These are phyloP conservation scores for Westerdykella sp. DNA, from an alignment of 2,329 filamentous ascomycete genomes.

Conservation along the genomic window DNA sequence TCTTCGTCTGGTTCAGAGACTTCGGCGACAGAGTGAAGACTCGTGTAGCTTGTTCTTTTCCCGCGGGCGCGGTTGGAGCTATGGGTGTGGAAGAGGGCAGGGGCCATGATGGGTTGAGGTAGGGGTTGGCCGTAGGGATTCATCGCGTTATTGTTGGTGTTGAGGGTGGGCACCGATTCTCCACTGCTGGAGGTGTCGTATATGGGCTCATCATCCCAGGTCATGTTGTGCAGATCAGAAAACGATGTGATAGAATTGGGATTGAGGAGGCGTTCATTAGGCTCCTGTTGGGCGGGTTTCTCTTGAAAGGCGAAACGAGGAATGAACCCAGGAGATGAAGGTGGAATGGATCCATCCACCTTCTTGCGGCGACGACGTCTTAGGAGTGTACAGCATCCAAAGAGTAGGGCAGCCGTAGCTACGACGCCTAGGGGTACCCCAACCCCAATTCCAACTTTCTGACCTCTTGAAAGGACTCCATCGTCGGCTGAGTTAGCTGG, in stretches of 20 bases:
- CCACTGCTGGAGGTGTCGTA: constrained; percentile 7
- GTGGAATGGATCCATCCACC: constrained; percentile 22
- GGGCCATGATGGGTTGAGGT: constrained; percentile 18
- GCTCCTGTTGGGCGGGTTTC: constrained; percentile 12
- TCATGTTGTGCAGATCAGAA: constrained; percentile 11
- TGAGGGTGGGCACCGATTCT: constrained; percentile 4
- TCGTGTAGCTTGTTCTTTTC: constrained; percentile 26
- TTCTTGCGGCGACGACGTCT: constrained; percentile 20
- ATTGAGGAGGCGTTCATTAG: constrained; percentile 13
- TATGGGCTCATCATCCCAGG: constrained; percentile 29
- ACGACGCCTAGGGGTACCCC: constrained; percentile 53
- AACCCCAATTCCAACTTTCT: constrained; percentile 32
- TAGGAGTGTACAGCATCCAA: constrained; percentile 23
- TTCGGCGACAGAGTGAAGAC: constrained; percentile 30
- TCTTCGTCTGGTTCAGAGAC: constrained; percentile 25
- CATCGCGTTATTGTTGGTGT: constrained; percentile 5
- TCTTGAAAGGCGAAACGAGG: constrained; percentile 33
- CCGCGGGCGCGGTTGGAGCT: constrained; percentile 30
- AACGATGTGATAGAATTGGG: constrained; percentile 5
- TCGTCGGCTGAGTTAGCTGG: constrained; percentile 4
- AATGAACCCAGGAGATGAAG: constrained; percentile 33
- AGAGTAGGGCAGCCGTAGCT: constrained; percentile 39
- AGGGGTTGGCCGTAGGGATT: constrained; percentile 1
- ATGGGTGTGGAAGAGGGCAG: constrained; percentile 28
- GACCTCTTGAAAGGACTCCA: constrained; percentile 16